Evolutionary conservation across 2,329 filamentous ascomycete species (phyloP).

Genomic region (Cladophialophora yegresii): DNA sequence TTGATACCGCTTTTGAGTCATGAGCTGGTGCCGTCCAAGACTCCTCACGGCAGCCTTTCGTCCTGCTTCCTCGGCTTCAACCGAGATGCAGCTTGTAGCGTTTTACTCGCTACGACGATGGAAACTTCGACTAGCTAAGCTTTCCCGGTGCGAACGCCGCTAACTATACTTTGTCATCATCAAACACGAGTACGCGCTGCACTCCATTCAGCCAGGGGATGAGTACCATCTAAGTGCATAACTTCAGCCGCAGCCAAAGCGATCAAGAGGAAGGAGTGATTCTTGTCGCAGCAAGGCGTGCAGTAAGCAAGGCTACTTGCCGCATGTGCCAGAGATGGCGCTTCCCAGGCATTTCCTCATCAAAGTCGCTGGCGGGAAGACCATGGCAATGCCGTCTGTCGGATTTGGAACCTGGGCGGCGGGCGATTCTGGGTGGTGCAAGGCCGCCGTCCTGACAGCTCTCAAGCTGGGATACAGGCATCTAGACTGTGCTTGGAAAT

Average conservation of each 20-base stretch:
- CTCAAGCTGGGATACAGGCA: constrained; percentile 57
- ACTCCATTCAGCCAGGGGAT: too few relatives aligned
- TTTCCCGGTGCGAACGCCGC: not conserved
- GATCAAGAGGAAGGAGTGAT: too few relatives aligned
- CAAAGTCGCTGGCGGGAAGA: constrained; percentile 45
- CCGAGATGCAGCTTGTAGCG: not conserved
- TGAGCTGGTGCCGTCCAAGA: too few relatives aligned
- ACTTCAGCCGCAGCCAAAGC: too few relatives aligned
- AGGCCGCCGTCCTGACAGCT: constrained; percentile 50
- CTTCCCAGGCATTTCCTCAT: constrained; percentile 47
- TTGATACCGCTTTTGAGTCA: too few relatives aligned
- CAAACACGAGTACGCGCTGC: too few relatives aligned
- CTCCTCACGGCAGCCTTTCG: too few relatives aligned
- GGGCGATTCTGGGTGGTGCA: constrained; percentile 29
- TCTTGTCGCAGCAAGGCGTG: not conserved
- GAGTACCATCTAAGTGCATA: too few relatives aligned
- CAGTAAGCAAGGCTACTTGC: not conserved
- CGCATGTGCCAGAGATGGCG: constrained; percentile 37
- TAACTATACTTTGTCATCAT: not conserved
- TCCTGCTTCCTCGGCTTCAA: not conserved
- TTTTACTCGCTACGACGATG: not conserved
- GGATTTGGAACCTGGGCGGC: constrained; percentile 36
- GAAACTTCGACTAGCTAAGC: not conserved
- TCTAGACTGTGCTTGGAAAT: constrained; percentile 59
- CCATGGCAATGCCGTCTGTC: constrained; percentile 40